phyloP scores from a whole-genome alignment of 257 asterid genomes.

The Handroanthus guayacan region DNA sequence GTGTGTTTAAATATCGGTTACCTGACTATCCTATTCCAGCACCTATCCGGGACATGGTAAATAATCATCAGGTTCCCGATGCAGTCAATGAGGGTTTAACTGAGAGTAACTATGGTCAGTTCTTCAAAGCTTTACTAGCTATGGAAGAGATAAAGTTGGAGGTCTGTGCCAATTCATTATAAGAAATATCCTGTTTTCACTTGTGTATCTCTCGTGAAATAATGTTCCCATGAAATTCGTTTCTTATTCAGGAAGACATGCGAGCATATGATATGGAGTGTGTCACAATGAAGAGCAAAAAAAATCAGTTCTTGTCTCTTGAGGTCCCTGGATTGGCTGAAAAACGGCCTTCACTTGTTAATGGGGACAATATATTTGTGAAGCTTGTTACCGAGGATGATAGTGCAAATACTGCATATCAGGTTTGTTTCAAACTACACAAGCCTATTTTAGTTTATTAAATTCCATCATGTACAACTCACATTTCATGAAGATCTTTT shows the following conservation, averaged over 20 bases:
- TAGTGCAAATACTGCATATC: slow-evolving; percentile 44
- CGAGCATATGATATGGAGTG: slow-evolving; percentile 77
- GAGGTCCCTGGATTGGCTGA: slow-evolving; percentile 99
- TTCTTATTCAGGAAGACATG: slow-evolving; percentile 77
- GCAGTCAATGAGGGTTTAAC: slow-evolving; percentile 61
- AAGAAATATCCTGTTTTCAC: neutral
- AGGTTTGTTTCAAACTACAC: slow-evolving; percentile 53
- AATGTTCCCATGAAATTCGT: slow-evolving; percentile 5
- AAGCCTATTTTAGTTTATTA: slow-evolving; percentile 25
- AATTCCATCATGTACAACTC: slow-evolving; percentile 10
- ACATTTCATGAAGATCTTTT: neutral
- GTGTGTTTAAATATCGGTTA: slow-evolving; percentile 43
- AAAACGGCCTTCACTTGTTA: slow-evolving; percentile 92
- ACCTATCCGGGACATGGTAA: slow-evolving; percentile 59
- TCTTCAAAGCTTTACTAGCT: slow-evolving; percentile 66
- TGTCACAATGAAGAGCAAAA: slow-evolving; percentile 60
- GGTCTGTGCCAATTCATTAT: slow-evolving; percentile 50
- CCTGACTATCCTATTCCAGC: slow-evolving; percentile 62
- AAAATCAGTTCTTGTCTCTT: slow-evolving; percentile 61
- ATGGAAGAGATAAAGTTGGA: slow-evolving; percentile 97
- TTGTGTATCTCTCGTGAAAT: slow-evolving; percentile 8
- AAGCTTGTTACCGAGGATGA: slow-evolving; percentile 55
- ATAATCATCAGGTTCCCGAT: slow-evolving; percentile 62
- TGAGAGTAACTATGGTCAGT: slow-evolving; percentile 50
- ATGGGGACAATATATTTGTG: slow-evolving; percentile 71